Percentiles rank a stretch among this genome's conserved stretches.
phyloP scores from a whole-genome alignment of 768 basidiomycete species.

The Serendipita sp. region DNA sequence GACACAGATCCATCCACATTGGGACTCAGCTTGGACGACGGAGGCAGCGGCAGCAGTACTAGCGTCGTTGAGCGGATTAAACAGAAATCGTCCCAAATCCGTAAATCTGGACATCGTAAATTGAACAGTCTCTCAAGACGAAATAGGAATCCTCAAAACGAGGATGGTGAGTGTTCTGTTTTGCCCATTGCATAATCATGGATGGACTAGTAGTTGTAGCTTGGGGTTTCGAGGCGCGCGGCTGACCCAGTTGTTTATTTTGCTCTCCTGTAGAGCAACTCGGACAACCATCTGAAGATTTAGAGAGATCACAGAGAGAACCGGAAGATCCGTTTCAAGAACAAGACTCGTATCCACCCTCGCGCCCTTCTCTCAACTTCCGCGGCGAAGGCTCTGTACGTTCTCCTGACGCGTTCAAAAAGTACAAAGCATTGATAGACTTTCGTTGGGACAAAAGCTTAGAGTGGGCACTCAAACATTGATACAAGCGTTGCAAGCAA shows the following conservation, averaged over 20 bases:
- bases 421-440: constrained; percentile 1
- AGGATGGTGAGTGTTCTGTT: constrained; percentile 40
- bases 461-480: constrained; percentile 77
- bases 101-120: constrained; percentile 8
- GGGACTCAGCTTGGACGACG: constrained; percentile 13
- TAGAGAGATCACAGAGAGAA: constrained; percentile 32
- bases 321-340: constrained; percentile 46
- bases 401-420: constrained; percentile 12
- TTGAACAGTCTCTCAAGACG: constrained; percentile 21
- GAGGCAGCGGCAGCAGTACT: constrained; percentile 16
- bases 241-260: constrained; percentile 22
- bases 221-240: constrained; percentile 19
- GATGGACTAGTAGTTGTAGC: no score
- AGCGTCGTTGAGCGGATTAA: constrained; percentile 16
- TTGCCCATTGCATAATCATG: no score
- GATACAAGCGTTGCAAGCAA: constrained; percentile 74
- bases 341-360: constrained; percentile 17
- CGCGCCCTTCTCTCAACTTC: constrained; percentile 36
- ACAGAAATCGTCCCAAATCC: constrained; percentile 5
- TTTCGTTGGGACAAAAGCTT: constrained; percentile 36
- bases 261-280: constrained; percentile 23
- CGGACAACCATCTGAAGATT: constrained; percentile 15
- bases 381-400: constrained; percentile 58
- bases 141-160: constrained; percentile 19
- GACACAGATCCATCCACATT: constrained; percentile 13